Evolutionary conservation across 768 basidiomycete genomes (phyloP).

Genomic region (Pleurotus djamor): DNA sequence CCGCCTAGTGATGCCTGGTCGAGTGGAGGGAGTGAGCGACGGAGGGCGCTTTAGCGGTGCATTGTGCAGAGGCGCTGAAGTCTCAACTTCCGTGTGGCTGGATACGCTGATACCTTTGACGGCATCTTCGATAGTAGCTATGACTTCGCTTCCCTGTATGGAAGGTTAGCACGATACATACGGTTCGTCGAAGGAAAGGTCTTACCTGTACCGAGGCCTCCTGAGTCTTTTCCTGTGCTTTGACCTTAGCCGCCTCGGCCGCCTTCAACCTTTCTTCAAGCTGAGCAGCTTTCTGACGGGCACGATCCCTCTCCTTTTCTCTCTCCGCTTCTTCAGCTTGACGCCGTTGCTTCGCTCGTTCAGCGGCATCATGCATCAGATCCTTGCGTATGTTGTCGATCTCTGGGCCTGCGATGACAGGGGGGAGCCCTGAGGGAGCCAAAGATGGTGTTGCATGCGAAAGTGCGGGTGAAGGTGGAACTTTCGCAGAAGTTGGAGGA

Average conservation of each 20-base stretch:
- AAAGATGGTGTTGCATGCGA: not conserved
- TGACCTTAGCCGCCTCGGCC: slow-evolving; percentile 32
- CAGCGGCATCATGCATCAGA: slow-evolving; percentile 83
- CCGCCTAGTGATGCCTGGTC: slow-evolving; percentile 22
- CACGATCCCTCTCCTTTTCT: slow-evolving; percentile 77
- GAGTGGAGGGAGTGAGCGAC: slow-evolving; percentile 25
- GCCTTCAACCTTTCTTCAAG: slow-evolving; percentile 66
- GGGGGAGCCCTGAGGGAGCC: slow-evolving; percentile 10
- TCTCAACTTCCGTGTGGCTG: not conserved
- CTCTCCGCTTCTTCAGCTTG: slow-evolving; percentile 84
- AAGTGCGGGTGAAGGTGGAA: slow-evolving; percentile 12
- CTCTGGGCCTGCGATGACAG: slow-evolving; percentile 33
- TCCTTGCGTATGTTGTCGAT: slow-evolving; percentile 70
- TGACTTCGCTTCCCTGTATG: slow-evolving; percentile 17
- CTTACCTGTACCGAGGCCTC: slow-evolving; percentile 12
- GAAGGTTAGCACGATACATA: too few species aligned
- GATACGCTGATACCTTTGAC: slow-evolving; percentile 22
- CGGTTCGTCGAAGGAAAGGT: slow-evolving; percentile 2
- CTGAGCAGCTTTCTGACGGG: slow-evolving; percentile 75
- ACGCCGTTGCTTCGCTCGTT: slow-evolving; percentile 75
- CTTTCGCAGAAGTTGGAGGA: slow-evolving; percentile 26
- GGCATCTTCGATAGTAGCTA: slow-evolving; percentile 45
- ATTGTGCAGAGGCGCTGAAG: slow-evolving; percentile 10
- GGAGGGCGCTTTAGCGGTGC: slow-evolving; percentile 25
- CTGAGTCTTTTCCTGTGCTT: slow-evolving; percentile 16